Conservation (phyloP, 2,329 filamentous ascomycete species). For the Botrytis medusae region DNA sequence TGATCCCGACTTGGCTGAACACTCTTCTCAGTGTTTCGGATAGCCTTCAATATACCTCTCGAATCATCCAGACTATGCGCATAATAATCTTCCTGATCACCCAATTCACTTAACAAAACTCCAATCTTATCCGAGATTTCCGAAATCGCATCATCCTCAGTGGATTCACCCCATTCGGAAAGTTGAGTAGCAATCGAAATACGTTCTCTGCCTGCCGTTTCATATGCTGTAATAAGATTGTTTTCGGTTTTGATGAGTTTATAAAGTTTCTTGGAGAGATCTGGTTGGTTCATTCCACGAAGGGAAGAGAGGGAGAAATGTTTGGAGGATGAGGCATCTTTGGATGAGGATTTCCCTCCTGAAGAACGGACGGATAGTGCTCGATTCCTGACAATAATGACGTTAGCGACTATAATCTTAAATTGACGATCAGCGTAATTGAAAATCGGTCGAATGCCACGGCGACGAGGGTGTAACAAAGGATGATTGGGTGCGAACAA, state of each 20-base stretch:
- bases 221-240: constrained; percentile 79
- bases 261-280: constrained; percentile 85
- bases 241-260: constrained; percentile 95
- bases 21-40: constrained; percentile 92
- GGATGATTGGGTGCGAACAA: constrained; percentile 11
- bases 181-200: constrained; percentile 83
- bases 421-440: constrained; percentile 1
- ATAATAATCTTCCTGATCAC: constrained; percentile 88
- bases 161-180: constrained; percentile 94
- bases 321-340: constrained; percentile 44
- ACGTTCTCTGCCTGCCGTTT: constrained; percentile 81
- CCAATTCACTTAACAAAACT: constrained; percentile 87
- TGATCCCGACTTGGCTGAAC: constrained; percentile 90
- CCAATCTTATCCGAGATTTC: constrained; percentile 96
- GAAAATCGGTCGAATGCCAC: not conserved
- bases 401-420: constrained; percentile 8
- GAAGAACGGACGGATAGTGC: constrained; percentile 69
- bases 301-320: constrained; percentile 86
- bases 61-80: constrained; percentile 86
- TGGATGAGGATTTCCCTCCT: constrained; percentile 41
- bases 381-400: constrained; percentile 58
- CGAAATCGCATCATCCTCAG: constrained; percentile 79
- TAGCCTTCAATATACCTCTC: constrained; percentile 78
- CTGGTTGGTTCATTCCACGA: constrained; percentile 79
- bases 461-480: not conserved